phyloP scores from a whole-genome alignment of 108 stramenopile genomes.

The Cyclostephanos tholiformis region DNA sequence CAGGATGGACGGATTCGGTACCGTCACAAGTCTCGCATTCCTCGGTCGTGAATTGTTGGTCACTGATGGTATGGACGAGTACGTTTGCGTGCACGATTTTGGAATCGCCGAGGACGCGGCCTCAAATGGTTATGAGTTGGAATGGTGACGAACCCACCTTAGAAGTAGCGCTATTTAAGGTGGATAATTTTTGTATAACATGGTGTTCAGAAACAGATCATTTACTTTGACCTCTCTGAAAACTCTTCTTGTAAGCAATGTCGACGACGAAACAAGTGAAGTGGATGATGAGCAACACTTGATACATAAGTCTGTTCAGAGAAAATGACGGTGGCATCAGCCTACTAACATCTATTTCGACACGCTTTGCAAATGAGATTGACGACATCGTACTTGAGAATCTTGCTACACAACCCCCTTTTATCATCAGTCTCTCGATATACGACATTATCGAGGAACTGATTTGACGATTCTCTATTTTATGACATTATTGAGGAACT shows the following conservation, averaged over 20 bases:
- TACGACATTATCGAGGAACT: constrained; percentile 20
- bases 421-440: constrained; percentile 24
- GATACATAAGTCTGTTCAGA: background rate
- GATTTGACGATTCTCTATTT: no score
- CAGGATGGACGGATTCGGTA: constrained; percentile 65
- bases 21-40: constrained; percentile 58
- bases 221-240: constrained; percentile 19
- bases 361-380: constrained; percentile 21
- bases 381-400: constrained; percentile 19
- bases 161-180: background rate
- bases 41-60: constrained; percentile 56
- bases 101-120: constrained; percentile 35
- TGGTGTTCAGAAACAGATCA: no score
- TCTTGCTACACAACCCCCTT: constrained; percentile 17
- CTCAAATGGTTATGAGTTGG: constrained; percentile 44
- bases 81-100: constrained; percentile 81
- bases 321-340: background rate
- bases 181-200: background rate
- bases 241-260: constrained; percentile 16
- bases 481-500: no score
- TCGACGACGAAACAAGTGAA: constrained; percentile 5
- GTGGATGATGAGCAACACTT: background rate
- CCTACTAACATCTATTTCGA: constrained; percentile 23
- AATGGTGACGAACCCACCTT: constrained; percentile 27
- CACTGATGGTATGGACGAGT: constrained; percentile 67